Percentiles rank a stretch among this genome's conserved stretches.
Evolutionary conservation across 768 basidiomycete species (phyloP).

Genomic region (Coprinopsis strossmayeri): DNA sequence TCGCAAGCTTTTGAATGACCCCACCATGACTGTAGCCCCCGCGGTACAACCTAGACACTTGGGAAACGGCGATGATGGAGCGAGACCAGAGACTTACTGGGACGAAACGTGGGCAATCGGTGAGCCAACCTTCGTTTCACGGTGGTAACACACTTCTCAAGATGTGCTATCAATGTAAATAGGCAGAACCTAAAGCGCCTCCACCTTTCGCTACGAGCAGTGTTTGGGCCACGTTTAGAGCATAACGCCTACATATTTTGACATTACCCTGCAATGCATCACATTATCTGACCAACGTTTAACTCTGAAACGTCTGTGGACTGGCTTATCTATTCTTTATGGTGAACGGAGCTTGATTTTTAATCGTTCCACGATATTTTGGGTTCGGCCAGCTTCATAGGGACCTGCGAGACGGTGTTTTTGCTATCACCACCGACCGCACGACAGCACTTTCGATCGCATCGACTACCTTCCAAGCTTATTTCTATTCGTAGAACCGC

Average conservation of each 20-base stretch:
- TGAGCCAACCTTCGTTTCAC: constrained; percentile 23
- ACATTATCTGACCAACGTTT: neutral
- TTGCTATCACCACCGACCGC: too few relatives aligned
- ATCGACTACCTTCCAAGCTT: too few relatives aligned
- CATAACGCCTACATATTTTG: constrained; percentile 16
- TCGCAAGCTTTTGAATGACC: neutral
- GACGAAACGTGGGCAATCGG: constrained; percentile 77
- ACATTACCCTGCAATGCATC: neutral
- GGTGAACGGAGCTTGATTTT: too few relatives aligned
- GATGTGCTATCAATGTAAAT: too few relatives aligned
- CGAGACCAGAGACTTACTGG: constrained; percentile 87
- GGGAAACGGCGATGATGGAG: constrained; percentile 97
- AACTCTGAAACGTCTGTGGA: too few relatives aligned
- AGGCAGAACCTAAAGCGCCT: constrained; percentile 69
- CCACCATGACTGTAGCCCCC: constrained; percentile 47
- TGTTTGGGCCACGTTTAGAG: constrained; percentile 59
- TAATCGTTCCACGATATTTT: too few relatives aligned
- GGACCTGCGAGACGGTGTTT: too few relatives aligned
- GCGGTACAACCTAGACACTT: constrained; percentile 78
- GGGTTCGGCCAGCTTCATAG: too few relatives aligned
- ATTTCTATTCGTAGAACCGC: too few relatives aligned
- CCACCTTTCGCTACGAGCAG: constrained; percentile 66
- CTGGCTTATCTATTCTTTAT: too few relatives aligned
- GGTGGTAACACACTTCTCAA: neutral
- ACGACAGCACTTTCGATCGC: too few relatives aligned